A percentile compares a stretch with the other conserved stretches of the same genome.
Evolutionary conservation across 2,329 filamentous ascomycete species (phyloP).

Genomic region (Scedosporium boydii): DNA sequence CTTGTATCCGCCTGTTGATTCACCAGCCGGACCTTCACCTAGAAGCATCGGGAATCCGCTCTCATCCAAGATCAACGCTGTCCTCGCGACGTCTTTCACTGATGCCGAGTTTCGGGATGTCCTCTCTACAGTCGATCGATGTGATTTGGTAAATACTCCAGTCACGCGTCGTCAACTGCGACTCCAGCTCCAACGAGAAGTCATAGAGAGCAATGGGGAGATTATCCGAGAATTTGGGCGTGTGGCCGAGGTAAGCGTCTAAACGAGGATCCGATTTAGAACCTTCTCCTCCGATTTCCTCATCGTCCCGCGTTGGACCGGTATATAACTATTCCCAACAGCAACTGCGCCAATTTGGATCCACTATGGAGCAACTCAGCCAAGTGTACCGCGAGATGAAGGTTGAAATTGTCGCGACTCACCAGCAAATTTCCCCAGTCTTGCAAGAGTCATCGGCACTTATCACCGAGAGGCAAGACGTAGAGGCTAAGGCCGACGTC

Average conservation of each 20-base stretch:
- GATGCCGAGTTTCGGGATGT: slow-evolving; percentile 87
- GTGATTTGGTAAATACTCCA: slow-evolving; percentile 61
- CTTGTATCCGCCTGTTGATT: background rate
- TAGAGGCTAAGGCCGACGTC: slow-evolving; percentile 72
- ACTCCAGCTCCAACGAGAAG: slow-evolving; percentile 79
- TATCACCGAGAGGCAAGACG: slow-evolving; percentile 60
- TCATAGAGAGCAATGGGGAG: slow-evolving; percentile 84
- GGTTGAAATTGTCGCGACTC: slow-evolving; percentile 64
- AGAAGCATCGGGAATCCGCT: slow-evolving; percentile 46
- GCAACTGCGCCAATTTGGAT: slow-evolving; percentile 81
- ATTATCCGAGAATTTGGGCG: slow-evolving; percentile 81
- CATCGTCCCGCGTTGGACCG: slow-evolving; percentile 2
- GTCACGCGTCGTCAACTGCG: slow-evolving; percentile 72
- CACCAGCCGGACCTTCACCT: background rate
- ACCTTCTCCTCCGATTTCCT: background rate
- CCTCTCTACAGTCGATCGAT: slow-evolving; percentile 65
- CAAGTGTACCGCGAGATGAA: slow-evolving; percentile 73
- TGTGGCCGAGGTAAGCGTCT: slow-evolving; percentile 65
- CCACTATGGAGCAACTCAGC: slow-evolving; percentile 69
- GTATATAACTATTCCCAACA: slow-evolving; percentile 25
- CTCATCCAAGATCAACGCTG: slow-evolving; percentile 70
- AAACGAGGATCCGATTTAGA: no score
- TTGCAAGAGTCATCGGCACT: slow-evolving; percentile 69
- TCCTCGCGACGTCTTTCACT: slow-evolving; percentile 85
- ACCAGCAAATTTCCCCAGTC: slow-evolving; percentile 62